Conservation (phyloP, 108 stramenopile species). For the Cyclostephanos tholiformis region DNA sequence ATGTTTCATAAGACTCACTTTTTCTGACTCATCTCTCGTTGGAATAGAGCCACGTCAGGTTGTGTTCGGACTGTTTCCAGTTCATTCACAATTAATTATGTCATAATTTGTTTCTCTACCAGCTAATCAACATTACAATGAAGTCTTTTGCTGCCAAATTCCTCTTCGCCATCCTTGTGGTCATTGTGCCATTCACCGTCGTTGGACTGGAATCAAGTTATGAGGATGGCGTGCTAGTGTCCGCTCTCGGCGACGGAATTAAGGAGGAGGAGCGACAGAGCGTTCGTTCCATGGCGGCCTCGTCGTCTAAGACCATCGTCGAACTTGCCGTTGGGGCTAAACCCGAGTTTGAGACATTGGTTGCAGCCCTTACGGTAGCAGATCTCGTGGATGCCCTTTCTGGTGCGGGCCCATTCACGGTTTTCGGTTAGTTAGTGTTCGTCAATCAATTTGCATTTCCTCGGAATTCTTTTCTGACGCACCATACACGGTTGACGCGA, state of each 20-base stretch:
- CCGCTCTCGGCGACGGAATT: neutral
- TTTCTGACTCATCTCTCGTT: neutral
- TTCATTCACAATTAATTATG: neutral
- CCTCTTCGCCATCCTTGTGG: conserved; percentile 1
- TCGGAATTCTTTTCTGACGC: neutral
- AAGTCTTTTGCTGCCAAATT: neutral
- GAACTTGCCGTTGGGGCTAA: neutral
- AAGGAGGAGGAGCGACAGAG: neutral
- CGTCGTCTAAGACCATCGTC: neutral
- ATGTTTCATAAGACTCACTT: too few relatives aligned
- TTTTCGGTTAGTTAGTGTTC: neutral
- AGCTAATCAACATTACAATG: neutral
- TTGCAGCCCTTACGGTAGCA: neutral
- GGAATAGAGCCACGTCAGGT: conserved; percentile 2
- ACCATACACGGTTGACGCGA: neutral
- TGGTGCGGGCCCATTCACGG: conserved; percentile 6
- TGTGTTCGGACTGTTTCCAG: neutral
- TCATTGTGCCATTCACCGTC: neutral
- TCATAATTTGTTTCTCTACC: neutral
- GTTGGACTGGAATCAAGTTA: neutral
- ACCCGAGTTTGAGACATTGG: too few relatives aligned
- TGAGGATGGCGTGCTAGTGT: conserved; percentile 1
- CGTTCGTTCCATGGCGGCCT: neutral
- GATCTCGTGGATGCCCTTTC: conserved; percentile 4
- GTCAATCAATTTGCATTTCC: neutral